These are phyloP conservation scores for Blastosporella zonata DNA, from an alignment of 1,284 basidiomycete species.

Conservation along the genomic window DNA sequence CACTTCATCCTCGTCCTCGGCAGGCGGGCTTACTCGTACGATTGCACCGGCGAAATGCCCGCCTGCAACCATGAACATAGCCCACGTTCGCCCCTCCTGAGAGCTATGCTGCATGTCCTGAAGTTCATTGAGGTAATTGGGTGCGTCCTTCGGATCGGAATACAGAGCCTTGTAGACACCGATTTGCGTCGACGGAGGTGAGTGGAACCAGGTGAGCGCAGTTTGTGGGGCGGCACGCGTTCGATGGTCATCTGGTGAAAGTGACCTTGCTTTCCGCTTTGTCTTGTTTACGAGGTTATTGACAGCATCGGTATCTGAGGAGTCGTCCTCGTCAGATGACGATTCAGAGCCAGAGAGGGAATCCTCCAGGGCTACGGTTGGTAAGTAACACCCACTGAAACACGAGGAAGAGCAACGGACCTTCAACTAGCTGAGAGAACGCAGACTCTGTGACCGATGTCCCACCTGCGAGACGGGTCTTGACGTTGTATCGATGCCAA, in stretches of 20 bases:
- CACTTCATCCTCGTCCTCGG: constrained; percentile 43
- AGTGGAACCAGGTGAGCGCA: constrained; percentile 88
- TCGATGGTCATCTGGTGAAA: constrained; percentile 40
- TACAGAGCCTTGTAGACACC: constrained; percentile 84
- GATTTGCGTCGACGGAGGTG: constrained; percentile 80
- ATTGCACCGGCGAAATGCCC: constrained; percentile 97
- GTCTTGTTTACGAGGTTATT: constrained; percentile 65
- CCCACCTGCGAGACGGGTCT: constrained; percentile 65
- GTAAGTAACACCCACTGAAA: neutral
- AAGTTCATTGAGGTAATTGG: constrained; percentile 55
- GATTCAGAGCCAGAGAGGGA: constrained; percentile 89
- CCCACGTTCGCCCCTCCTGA: constrained; percentile 77
- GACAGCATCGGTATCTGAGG: constrained; percentile 65
- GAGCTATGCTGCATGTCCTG: constrained; percentile 63
- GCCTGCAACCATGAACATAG: constrained; percentile 94
- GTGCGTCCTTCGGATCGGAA: constrained; percentile 41
- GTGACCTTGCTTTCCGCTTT: constrained; percentile 42
- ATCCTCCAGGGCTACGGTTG: constrained; percentile 67
- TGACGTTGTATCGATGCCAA: constrained; percentile 98
- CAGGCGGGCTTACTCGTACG: constrained; percentile 61
- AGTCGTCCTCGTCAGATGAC: constrained; percentile 54
- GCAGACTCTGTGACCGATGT: constrained; percentile 64
- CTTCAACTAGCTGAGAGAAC: constrained; percentile 78
- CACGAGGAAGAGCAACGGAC: constrained; percentile 34
- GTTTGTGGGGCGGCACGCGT: constrained; percentile 55